These are phyloP conservation scores for Aquilaria yunnanensis DNA, from an alignment of 345 rosid genomes.

Conservation along the genomic window DNA sequence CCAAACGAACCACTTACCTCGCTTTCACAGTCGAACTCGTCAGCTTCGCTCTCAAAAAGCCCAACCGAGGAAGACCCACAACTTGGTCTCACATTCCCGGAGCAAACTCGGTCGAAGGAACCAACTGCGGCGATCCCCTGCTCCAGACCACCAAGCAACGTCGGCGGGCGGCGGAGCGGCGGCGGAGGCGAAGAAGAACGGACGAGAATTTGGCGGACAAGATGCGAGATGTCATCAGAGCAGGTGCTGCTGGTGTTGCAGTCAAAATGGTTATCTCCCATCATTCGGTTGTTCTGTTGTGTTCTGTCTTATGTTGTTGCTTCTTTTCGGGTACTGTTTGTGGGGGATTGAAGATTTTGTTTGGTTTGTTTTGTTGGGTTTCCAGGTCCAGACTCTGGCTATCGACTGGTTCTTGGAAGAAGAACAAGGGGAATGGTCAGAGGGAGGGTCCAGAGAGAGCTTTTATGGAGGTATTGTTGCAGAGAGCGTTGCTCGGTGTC, in stretches of 20 bases:
- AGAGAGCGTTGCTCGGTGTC: too few relatives aligned
- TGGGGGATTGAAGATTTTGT: conserved; percentile 3
- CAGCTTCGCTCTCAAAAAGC: conserved; percentile 51
- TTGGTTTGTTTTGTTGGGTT: not conserved
- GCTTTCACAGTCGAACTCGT: conserved; percentile 73
- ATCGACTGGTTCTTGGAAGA: too few relatives aligned
- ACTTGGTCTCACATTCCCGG: conserved; percentile 20
- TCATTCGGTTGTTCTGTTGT: conserved; percentile 13
- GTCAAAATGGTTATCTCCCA: conserved; percentile 20
- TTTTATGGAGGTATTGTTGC: too few relatives aligned
- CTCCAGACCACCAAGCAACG: conserved; percentile 14
- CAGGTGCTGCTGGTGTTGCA: conserved; percentile 21
- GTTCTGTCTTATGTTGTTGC: not conserved
- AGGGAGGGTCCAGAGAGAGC: too few relatives aligned
- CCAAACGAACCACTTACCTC: conserved; percentile 38
- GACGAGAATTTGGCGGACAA: conserved; percentile 55
- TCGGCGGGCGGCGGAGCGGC: conserved; percentile 13
- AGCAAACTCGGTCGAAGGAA: conserved; percentile 13
- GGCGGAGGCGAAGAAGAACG: conserved; percentile 47
- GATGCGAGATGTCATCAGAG: conserved; percentile 56
- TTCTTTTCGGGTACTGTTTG: conserved; percentile 5
- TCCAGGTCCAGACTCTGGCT: not conserved
- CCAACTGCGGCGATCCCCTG: conserved; percentile 20
- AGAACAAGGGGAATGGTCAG: too few relatives aligned
- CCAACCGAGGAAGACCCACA: conserved; percentile 43